These are phyloP conservation scores for Thielaviopsis populi DNA, from an alignment of 2,329 filamentous ascomycete genomes.

Conservation along the genomic window DNA sequence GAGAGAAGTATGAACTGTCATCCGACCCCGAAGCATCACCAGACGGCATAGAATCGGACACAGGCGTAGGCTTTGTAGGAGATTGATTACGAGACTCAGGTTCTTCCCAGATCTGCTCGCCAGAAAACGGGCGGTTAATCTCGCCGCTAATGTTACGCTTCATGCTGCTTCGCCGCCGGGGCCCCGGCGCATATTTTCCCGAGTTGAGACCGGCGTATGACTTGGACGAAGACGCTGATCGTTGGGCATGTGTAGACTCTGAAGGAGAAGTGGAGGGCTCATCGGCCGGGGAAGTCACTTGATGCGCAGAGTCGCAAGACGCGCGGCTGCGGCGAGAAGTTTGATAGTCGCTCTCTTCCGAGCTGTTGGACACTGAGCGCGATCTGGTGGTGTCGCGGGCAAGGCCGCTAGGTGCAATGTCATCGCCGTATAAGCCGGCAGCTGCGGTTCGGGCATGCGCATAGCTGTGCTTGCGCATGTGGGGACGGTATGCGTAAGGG, in stretches of 20 bases:
- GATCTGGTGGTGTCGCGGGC: constrained; percentile 26
- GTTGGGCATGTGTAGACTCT: constrained; percentile 1
- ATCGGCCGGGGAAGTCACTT: background rate
- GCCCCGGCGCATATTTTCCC: constrained; percentile 20
- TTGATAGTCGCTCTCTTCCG: constrained; percentile 32
- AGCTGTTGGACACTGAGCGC: constrained; percentile 38
- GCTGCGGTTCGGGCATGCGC: constrained; percentile 50
- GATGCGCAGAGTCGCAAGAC: constrained; percentile 10
- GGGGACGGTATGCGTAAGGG: constrained; percentile 51
- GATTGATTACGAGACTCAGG: constrained; percentile 35
- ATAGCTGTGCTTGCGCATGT: constrained; percentile 57
- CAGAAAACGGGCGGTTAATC: constrained; percentile 50
- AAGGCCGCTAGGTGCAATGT: constrained; percentile 33
- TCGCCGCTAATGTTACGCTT: constrained; percentile 59
- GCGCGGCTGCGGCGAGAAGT: constrained; percentile 5
- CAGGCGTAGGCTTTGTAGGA: constrained; percentile 17
- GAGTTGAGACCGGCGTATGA: constrained; percentile 21
- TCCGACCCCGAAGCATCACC: background rate
- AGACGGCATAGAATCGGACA: background rate
- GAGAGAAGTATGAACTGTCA: background rate
- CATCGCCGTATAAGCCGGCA: constrained; percentile 34
- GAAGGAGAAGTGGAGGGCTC: constrained; percentile 12
- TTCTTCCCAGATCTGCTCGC: constrained; percentile 82
- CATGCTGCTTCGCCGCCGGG: constrained; percentile 47
- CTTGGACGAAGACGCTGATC: constrained; percentile 9